Conservation (phyloP, 164 flowering plant species). For the Vitis amurensis region DNA sequence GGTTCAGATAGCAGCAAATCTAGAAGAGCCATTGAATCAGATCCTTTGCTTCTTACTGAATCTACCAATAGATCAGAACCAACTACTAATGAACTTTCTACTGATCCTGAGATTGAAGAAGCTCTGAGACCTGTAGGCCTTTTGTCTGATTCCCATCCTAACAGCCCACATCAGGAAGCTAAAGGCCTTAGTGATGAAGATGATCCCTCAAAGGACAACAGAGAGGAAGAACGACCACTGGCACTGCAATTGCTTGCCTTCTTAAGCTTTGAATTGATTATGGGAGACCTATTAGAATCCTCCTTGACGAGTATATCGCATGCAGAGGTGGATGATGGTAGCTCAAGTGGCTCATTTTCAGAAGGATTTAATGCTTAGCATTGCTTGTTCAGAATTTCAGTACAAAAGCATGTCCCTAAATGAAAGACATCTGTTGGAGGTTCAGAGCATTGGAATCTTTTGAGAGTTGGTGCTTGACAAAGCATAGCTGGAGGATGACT, state of each 20-base stretch:
- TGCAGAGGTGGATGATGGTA: conserved; percentile 50
- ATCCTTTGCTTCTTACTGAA: conserved; percentile 18
- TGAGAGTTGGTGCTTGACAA: no score
- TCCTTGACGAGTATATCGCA: conserved; percentile 29
- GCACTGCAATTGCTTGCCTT: conserved; percentile 96
- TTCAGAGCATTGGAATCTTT: no score
- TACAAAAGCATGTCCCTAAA: no score
- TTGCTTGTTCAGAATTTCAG: no score
- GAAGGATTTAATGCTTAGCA: no score
- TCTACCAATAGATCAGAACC: conserved; percentile 24
- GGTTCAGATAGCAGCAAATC: conserved; percentile 17
- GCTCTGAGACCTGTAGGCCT: conserved; percentile 84
- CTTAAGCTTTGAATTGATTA: conserved; percentile 76
- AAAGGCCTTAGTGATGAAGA: conserved; percentile 26
- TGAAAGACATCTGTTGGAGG: no score
- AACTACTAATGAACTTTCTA: conserved; percentile 15
- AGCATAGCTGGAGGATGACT: no score
- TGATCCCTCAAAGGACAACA: conserved; percentile 8
- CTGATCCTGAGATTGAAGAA: conserved; percentile 47
- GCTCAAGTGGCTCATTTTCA: conserved; percentile 45
- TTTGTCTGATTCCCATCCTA: conserved; percentile 82
- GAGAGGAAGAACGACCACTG: conserved; percentile 78
- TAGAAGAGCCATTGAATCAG: conserved; percentile 22
- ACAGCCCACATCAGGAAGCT: conserved; percentile 44
- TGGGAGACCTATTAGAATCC: conserved; percentile 76